phyloP scores from a whole-genome alignment of 805 yeast genomes.

The Suhomyces sp. region DNA sequence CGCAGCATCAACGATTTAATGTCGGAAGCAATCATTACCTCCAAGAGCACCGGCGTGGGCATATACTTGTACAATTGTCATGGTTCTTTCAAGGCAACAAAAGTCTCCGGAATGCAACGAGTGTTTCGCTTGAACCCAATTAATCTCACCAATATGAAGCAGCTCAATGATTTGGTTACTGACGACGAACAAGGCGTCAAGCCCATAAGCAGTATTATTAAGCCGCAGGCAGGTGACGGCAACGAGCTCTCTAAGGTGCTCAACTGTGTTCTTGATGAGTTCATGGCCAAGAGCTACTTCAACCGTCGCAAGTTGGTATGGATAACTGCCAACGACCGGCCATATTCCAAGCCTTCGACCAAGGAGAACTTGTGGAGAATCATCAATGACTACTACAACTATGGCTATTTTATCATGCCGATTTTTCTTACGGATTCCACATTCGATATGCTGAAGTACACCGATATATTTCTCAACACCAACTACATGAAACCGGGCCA shows the following conservation, averaged over 20 bases:
- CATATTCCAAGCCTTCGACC: slow-evolving; percentile 45
- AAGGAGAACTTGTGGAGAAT: slow-evolving; percentile 53
- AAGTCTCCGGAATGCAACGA: slow-evolving; percentile 44
- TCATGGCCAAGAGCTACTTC: slow-evolving; percentile 47
- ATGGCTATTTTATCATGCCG: slow-evolving; percentile 56
- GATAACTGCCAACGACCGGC: slow-evolving; percentile 74
- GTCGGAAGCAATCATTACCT: slow-evolving; percentile 59
- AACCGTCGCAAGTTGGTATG: slow-evolving; percentile 57
- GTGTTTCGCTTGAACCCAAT: slow-evolving; percentile 54
- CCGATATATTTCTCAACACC: slow-evolving; percentile 55
- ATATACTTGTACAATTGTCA: slow-evolving; percentile 57
- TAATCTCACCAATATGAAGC: slow-evolving; percentile 56
- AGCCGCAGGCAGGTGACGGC: slow-evolving; percentile 14
- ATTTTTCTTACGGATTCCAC: slow-evolving; percentile 46
- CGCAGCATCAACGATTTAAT: slow-evolving; percentile 59
- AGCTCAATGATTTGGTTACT: slow-evolving; percentile 47
- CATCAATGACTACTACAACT: slow-evolving; percentile 57
- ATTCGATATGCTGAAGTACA: slow-evolving; percentile 44
- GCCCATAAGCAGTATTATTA: slow-evolving; percentile 10
- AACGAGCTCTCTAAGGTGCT: slow-evolving; percentile 41
- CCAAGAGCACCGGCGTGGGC: slow-evolving; percentile 74
- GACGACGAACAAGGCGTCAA: slow-evolving; percentile 42
- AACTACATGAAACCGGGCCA: slow-evolving; percentile 27
- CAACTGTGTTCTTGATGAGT: slow-evolving; percentile 53
- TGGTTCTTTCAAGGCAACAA: slow-evolving; percentile 24